Percentiles rank a stretch among this genome's conserved stretches.
These are phyloP conservation scores for Rhypophila decipiens DNA, from an alignment of 495 filamentous ascomycete species.

Conservation along the genomic window DNA sequence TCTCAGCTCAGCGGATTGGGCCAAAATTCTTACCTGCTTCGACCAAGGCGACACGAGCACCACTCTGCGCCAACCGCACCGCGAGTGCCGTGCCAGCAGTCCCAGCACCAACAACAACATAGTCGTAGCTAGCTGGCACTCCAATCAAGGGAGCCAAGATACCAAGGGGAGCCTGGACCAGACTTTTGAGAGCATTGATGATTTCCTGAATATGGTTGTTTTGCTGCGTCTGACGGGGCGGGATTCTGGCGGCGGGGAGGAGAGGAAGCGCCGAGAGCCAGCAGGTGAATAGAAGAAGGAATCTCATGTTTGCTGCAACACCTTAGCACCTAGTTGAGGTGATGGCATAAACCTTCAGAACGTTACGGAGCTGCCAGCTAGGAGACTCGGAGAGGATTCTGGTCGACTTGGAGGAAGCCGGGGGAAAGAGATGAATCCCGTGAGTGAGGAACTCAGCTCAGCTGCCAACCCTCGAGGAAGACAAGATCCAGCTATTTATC, in stretches of 20 bases:
- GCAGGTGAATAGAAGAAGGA: too few species aligned
- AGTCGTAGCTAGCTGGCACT: not conserved
- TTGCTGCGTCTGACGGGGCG: not conserved
- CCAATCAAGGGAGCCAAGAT: not conserved
- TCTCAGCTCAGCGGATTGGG: not conserved
- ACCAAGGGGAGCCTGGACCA: conserved; percentile 1
- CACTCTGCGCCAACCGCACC: conserved; percentile 2
- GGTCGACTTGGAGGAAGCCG: too few species aligned
- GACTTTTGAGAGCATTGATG: not conserved
- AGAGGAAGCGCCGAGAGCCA: too few species aligned
- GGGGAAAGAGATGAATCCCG: too few species aligned
- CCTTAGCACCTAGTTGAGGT: too few species aligned
- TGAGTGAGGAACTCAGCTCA: too few species aligned
- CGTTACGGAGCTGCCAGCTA: too few species aligned
- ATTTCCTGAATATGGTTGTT: not conserved
- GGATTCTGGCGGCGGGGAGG: not conserved
- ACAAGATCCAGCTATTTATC: too few species aligned
- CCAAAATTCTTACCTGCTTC: conserved; percentile 3
- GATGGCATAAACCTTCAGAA: too few species aligned
- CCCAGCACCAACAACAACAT: conserved; percentile 5
- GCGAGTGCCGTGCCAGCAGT: conserved; percentile 3
- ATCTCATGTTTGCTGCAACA: too few species aligned
- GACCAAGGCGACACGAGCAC: conserved; percentile 3
- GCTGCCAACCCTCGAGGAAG: too few species aligned
- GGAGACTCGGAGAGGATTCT: too few species aligned